Evolutionary conservation across 805 yeast species (phyloP).

Genomic region (Wickerhamomyces bisporus): DNA sequence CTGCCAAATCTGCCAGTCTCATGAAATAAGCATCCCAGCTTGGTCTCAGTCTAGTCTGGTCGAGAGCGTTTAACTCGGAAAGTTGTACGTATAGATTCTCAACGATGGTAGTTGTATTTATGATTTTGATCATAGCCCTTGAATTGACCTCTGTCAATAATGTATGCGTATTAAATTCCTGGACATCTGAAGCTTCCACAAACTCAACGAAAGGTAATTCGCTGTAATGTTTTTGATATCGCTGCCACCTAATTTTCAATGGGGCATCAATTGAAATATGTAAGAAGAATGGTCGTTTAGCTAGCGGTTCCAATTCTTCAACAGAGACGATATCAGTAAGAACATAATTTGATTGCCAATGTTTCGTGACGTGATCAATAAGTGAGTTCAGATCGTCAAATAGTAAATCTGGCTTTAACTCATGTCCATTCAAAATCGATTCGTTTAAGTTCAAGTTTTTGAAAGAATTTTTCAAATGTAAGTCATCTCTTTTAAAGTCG

Average conservation of each 20-base stretch:
- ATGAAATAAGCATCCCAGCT: conserved; percentile 96
- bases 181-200: conserved; percentile 32
- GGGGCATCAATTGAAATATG: conserved; percentile 81
- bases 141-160: conserved; percentile 37
- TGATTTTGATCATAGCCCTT: conserved; percentile 51
- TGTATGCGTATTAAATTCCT: conserved; percentile 21
- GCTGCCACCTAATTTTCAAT: conserved; percentile 36
- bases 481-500: conserved; percentile 15
- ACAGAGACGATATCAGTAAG: conserved; percentile 43
- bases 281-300: conserved; percentile 76
- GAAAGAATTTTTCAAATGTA: background rate
- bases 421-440: conserved; percentile 5
- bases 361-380: conserved; percentile 54
- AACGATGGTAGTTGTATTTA: conserved; percentile 40
- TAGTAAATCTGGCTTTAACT: conserved; percentile 18
- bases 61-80: conserved; percentile 37
- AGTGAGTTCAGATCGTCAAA: conserved; percentile 42
- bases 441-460: conserved; percentile 16
- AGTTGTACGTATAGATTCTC: conserved; percentile 35
- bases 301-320: conserved; percentile 39
- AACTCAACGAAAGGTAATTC: conserved; percentile 28
- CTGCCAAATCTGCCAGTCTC: conserved; percentile 90
- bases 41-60: conserved; percentile 69
- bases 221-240: conserved; percentile 24
- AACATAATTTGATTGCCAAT: conserved; percentile 64